A percentile compares a stretch with the other conserved stretches of the same genome.
Evolutionary conservation across 2,329 filamentous ascomycete genomes (phyloP).

Genomic region (Alternaria incomplexa): DNA sequence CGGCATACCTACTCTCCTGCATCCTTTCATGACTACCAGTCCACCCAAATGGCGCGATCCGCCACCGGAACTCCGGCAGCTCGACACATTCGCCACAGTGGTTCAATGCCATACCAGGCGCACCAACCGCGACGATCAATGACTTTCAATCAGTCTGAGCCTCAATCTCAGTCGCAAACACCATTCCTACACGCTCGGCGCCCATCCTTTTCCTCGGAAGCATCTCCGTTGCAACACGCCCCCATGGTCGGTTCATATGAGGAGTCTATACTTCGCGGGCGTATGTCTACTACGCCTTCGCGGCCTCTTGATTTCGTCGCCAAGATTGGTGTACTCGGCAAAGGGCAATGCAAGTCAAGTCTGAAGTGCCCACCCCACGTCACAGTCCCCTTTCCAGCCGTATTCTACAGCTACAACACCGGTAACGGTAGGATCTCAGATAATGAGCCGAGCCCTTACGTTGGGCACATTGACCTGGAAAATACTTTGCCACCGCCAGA

Average conservation of each 20-base stretch:
- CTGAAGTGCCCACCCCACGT: constrained; percentile 89
- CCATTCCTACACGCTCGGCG: constrained; percentile 62
- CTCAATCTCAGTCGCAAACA: constrained; percentile 51
- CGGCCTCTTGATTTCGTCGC: constrained; percentile 91
- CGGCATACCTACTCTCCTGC: constrained; percentile 75
- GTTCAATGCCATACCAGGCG: constrained; percentile 71
- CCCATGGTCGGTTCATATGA: constrained; percentile 98
- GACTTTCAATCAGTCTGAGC: constrained; percentile 57
- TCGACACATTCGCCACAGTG: constrained; percentile 62
- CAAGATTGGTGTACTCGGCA: constrained; percentile 91
- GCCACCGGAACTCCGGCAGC: constrained; percentile 39
- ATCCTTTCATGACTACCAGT: constrained; percentile 58
- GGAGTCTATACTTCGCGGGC: constrained; percentile 90
- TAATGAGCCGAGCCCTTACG: constrained; percentile 93
- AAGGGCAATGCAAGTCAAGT: constrained; percentile 84
- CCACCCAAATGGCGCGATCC: constrained; percentile 47
- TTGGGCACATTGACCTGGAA: constrained; percentile 89
- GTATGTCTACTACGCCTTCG: constrained; percentile 96
- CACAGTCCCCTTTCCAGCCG: constrained; percentile 87
- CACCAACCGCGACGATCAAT: constrained; percentile 80
- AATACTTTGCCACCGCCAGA: constrained; percentile 69
- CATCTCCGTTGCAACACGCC: constrained; percentile 81
- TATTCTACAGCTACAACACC: constrained; percentile 90
- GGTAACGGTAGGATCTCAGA: constrained; percentile 72
- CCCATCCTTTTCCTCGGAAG: constrained; percentile 75